phyloP scores from a whole-genome alignment of 2,329 filamentous ascomycete genomes.

The Ilyonectria destructans region DNA sequence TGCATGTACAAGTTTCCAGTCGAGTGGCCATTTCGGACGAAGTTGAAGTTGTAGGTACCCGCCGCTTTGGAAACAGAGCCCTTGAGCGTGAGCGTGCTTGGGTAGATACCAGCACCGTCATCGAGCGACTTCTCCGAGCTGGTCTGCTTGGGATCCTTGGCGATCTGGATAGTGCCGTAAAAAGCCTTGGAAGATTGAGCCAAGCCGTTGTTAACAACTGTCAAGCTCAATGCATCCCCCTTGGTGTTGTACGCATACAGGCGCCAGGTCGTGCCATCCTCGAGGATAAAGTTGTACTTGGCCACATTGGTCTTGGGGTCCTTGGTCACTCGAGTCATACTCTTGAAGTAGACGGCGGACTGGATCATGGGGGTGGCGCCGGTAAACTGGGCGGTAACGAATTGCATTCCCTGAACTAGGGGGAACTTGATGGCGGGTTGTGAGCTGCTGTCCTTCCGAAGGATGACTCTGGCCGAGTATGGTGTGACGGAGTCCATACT shows the following conservation, averaged over 20 bases:
- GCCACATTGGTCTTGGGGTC: conserved; percentile 75
- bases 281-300: conserved; percentile 83
- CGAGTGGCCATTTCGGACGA: conserved; percentile 78
- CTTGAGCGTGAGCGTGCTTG: conserved; percentile 74
- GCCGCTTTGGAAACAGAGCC: conserved; percentile 72
- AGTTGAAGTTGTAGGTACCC: conserved; percentile 83
- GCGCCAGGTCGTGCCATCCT: conserved; percentile 84
- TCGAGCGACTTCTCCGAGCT: conserved; percentile 81
- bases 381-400: conserved; percentile 84
- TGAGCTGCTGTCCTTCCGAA: conserved; percentile 70
- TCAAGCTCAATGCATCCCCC: conserved; percentile 76
- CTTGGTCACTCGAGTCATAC: conserved; percentile 72
- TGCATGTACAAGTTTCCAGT: conserved; percentile 82
- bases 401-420: conserved; percentile 90
- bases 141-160: conserved; percentile 77
- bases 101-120: conserved; percentile 81
- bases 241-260: conserved; percentile 80
- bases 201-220: conserved; percentile 76
- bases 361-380: conserved; percentile 81
- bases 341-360: conserved; percentile 81
- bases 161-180: conserved; percentile 85
- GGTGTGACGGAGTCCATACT: conserved; percentile 70
- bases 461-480: conserved; percentile 77
- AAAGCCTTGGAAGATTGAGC: conserved; percentile 79
- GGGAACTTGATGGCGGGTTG: conserved; percentile 81